A percentile compares a stretch with the other conserved stretches of the same genome.
These are phyloP conservation scores for Lecanosticta acicola DNA, from an alignment of 2,329 filamentous ascomycete genomes.

Conservation along the genomic window DNA sequence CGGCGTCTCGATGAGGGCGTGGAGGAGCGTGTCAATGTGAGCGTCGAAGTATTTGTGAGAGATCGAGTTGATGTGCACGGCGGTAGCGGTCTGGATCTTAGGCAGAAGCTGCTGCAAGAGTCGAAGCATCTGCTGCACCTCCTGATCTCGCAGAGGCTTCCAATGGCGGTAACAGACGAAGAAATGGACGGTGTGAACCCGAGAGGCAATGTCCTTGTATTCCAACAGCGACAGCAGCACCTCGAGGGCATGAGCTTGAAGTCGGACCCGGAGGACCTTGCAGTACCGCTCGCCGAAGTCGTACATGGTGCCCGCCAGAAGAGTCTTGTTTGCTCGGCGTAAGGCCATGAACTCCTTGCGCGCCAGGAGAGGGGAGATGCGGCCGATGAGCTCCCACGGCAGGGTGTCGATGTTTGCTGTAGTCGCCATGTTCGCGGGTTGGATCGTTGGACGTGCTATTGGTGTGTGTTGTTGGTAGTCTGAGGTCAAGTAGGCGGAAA, in stretches of 20 bases:
- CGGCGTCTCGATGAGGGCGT: too few species aligned
- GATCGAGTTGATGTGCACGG: too few species aligned
- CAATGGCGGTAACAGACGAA: not conserved
- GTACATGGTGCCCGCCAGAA: not conserved
- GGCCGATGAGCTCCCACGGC: not conserved
- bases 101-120: too few species aligned
- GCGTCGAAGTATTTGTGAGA: too few species aligned
- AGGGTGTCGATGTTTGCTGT: not conserved
- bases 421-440: not conserved
- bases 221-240: not conserved
- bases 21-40: too few species aligned
- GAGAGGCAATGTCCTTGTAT: not conserved
- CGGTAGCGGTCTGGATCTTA: too few species aligned
- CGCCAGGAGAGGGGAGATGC: not conserved
- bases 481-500: too few species aligned
- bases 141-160: not conserved
- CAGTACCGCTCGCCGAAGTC: not conserved
- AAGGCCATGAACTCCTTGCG: not conserved
- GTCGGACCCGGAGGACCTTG: not conserved
- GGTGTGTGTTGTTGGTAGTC: not conserved
- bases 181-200: not conserved
- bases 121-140: too few species aligned
- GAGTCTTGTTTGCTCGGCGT: not conserved
- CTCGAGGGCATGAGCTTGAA: not conserved
- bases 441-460: not conserved